phyloP scores from a whole-genome alignment of 306 rosid genomes.

The Cyclanthera cordifolia region DNA sequence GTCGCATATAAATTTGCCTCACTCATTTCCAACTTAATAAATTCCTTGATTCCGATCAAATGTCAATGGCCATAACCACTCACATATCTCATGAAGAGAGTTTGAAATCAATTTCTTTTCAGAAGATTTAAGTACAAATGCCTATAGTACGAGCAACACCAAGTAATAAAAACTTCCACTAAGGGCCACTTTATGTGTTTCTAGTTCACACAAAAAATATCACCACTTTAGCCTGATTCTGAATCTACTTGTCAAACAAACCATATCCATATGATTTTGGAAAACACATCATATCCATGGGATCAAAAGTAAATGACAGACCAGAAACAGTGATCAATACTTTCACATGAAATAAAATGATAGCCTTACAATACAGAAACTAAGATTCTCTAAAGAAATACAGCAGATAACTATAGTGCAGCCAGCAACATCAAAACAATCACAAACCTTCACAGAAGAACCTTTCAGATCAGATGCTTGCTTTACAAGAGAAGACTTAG shows the following conservation, averaged over 20 bases:
- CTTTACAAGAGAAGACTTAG: conserved; percentile 78
- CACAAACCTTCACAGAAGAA: conserved; percentile 78
- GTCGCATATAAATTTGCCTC: neutral
- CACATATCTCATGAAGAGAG: no score
- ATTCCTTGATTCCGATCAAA: neutral
- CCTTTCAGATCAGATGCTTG: conserved; percentile 81
- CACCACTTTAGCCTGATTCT: neutral
- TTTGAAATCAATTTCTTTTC: no score
- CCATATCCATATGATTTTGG: neutral
- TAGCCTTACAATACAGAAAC: neutral
- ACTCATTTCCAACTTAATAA: neutral
- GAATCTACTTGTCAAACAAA: neutral
- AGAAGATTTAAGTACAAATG: no score
- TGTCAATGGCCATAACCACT: neutral
- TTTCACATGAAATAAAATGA: neutral
- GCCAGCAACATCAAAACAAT: neutral
- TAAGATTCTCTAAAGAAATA: neutral
- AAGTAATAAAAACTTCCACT: no score
- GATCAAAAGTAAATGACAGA: neutral
- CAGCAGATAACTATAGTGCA: neutral
- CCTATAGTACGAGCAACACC: no score
- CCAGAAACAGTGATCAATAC: neutral
- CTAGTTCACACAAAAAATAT: no score
- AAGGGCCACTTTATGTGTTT: no score
- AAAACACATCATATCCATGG: neutral